phyloP scores from a whole-genome alignment of 1,139 yeast genomes.

The Suhomyces wounanorum region DNA sequence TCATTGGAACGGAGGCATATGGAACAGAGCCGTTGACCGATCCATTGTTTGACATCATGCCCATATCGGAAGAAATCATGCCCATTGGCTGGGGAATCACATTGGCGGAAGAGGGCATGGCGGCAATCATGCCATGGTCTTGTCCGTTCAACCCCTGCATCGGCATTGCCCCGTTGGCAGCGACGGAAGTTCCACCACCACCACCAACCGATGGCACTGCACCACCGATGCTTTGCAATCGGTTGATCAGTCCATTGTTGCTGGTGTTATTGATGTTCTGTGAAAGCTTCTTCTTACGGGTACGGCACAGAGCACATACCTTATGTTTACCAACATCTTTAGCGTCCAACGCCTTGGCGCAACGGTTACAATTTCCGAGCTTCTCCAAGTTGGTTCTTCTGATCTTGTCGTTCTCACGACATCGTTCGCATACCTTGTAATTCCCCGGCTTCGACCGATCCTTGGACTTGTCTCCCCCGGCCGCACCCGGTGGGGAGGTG shows the following conservation, averaged over 20 bases:
- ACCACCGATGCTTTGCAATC: conserved; percentile 9
- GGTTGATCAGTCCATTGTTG: conserved; percentile 10
- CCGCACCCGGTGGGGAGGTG: conserved; percentile 6
- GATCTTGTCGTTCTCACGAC: conserved; percentile 61
- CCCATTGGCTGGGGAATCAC: conserved; percentile 14
- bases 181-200: neutral
- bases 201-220: neutral
- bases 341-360: conserved; percentile 51
- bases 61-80: conserved; percentile 16
- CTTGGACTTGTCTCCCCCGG: conserved; percentile 14
- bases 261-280: conserved; percentile 17
- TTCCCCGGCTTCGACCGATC: conserved; percentile 30
- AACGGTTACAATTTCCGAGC: conserved; percentile 62
- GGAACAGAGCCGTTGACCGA: conserved; percentile 8
- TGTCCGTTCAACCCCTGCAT: conserved; percentile 5
- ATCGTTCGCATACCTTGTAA: conserved; percentile 63
- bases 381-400: conserved; percentile 58
- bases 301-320: conserved; percentile 56
- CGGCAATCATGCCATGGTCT: conserved; percentile 11
- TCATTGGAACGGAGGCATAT: conserved; percentile 12
- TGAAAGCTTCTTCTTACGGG: conserved; percentile 48
- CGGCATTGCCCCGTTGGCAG: conserved; percentile 1
- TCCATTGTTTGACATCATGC: conserved; percentile 12
- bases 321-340: conserved; percentile 54
- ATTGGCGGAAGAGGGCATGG: conserved; percentile 12